Conservation (phyloP, 1,284 basidiomycete genomes). For the Laetiporus sulphureus region DNA sequence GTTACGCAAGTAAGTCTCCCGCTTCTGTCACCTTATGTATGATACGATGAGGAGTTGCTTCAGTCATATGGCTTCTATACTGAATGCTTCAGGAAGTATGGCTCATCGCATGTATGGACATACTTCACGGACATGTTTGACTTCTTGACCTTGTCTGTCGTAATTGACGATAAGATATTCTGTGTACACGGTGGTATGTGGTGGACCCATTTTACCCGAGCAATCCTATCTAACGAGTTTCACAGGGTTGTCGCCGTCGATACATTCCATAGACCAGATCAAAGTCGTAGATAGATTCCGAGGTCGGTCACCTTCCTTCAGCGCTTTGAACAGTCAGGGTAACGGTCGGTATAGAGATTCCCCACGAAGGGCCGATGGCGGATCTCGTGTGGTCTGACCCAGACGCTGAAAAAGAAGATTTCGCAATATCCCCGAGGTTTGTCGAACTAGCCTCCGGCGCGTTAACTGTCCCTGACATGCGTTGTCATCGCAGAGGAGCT, state of each 20-base stretch:
- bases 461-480: slow-evolving; percentile 6
- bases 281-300: slow-evolving; percentile 98
- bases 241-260: slow-evolving; percentile 88
- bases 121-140: slow-evolving; percentile 99
- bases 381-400: slow-evolving; percentile 99
- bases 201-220: slow-evolving; percentile 7
- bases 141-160: slow-evolving; percentile 94
- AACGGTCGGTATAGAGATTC: slow-evolving; percentile 68
- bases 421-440: slow-evolving; percentile 95
- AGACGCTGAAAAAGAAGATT: slow-evolving; percentile 98
- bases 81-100: slow-evolving; percentile 97
- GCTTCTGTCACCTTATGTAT: slow-evolving; percentile 18
- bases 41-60: slow-evolving; percentile 12
- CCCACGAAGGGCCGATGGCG: slow-evolving; percentile 99
- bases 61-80: slow-evolving; percentile 99
- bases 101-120: slow-evolving; percentile 94
- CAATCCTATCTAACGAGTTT: slow-evolving; percentile 7
- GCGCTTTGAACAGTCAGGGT: not conserved
- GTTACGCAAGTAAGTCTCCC: slow-evolving; percentile 81
- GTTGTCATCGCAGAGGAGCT: slow-evolving; percentile 64
- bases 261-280: slow-evolving; percentile 99
- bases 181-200: slow-evolving; percentile 90
- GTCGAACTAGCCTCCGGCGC: slow-evolving; percentile 17
- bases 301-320: slow-evolving; percentile 41
- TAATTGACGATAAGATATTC: slow-evolving; percentile 99